Evolutionary conservation across 805 yeast species (phyloP).

Genomic region (Teunomyces lycoperdinae): DNA sequence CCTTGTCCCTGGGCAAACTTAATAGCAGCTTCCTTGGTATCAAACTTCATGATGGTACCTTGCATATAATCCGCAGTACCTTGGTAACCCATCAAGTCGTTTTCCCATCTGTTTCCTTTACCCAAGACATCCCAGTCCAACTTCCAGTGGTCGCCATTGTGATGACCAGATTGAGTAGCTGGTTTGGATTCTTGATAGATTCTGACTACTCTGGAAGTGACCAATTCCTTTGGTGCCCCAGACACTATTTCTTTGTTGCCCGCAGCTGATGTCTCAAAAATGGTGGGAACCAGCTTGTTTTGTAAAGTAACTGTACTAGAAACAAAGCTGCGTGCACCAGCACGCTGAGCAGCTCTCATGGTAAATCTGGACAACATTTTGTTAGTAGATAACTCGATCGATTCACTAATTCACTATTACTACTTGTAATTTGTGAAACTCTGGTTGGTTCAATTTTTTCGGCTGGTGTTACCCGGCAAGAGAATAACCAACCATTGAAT

Average conservation of each 20-base stretch:
- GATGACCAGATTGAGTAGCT: slow-evolving; percentile 75
- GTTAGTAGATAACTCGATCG: not conserved
- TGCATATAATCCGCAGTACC: slow-evolving; percentile 78
- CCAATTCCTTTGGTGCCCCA: slow-evolving; percentile 74
- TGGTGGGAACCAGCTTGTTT: slow-evolving; percentile 18
- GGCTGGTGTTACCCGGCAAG: slow-evolving; percentile 16
- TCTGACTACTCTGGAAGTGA: slow-evolving; percentile 64
- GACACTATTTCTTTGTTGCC: slow-evolving; percentile 57
- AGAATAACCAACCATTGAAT: not conserved
- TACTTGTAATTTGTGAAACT: slow-evolving; percentile 11
- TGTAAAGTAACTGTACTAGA: slow-evolving; percentile 16
- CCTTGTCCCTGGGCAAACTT: slow-evolving; percentile 81
- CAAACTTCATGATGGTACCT: slow-evolving; percentile 72
- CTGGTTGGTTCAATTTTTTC: slow-evolving; percentile 24
- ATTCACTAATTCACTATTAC: slow-evolving; percentile 2
- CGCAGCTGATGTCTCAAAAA: slow-evolving; percentile 17
- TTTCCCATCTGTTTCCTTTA: slow-evolving; percentile 84
- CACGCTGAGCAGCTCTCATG: slow-evolving; percentile 11
- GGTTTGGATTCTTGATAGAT: slow-evolving; percentile 74
- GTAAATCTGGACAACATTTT: slow-evolving; percentile 25
- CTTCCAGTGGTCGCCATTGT: slow-evolving; percentile 60
- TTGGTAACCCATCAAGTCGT: slow-evolving; percentile 84
- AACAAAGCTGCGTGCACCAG: slow-evolving; percentile 25
- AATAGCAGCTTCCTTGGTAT: slow-evolving; percentile 71
- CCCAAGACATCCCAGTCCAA: slow-evolving; percentile 81